Evolutionary conservation across 1,284 basidiomycete species (phyloP), one percentile per base, ranked within the genome.

Genomic region (Entoloma clypeatum): DNA sequence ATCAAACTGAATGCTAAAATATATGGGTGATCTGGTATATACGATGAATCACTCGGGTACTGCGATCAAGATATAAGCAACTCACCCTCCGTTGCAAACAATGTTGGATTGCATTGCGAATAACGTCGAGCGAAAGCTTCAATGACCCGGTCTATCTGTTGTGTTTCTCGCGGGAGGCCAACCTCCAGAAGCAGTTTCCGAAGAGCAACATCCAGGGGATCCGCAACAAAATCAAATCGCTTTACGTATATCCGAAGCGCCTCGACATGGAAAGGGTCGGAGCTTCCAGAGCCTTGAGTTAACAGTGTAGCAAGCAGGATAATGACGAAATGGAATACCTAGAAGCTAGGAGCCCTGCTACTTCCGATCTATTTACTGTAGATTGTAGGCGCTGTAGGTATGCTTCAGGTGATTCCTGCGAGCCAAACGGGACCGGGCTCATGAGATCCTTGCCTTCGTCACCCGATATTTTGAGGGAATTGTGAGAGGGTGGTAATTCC

Each of bases 81-180:
- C 11, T 39, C 2, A 50, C 72, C 45, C 58, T 84, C 75, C 18
- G 82, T 79, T 4, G 69, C 69, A 59, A 95, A 97, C 26, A 97
- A 64, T 37, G 74, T 79, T 39, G 86, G 81, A 61, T 99, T 96
- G 64, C 92, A 94, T 42, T 77, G 69, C 44, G 80, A 68, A 64
- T 98, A 99, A 43, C 88, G 77, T 39, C 72, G 73, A 5, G 95
- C 88, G 63, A 99, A 99, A 0, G 90, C 90, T 64, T 98, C 93
- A 59, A 99, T 92, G 37, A 98, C 90, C 38, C 95, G 79, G 63
- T 99, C 96, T 47, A 99, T 99, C 64, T 99, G 95, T 61, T 99
- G 96, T 0, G 95, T 98, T 69, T 99, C 95, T 47, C 84, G 77
- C 3, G 95, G 95, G 35, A 99, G 74, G 37, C 86, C 82, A 34